These are phyloP conservation scores for Russula brevipes DNA, from an alignment of 768 basidiomycete species.

Conservation along the genomic window DNA sequence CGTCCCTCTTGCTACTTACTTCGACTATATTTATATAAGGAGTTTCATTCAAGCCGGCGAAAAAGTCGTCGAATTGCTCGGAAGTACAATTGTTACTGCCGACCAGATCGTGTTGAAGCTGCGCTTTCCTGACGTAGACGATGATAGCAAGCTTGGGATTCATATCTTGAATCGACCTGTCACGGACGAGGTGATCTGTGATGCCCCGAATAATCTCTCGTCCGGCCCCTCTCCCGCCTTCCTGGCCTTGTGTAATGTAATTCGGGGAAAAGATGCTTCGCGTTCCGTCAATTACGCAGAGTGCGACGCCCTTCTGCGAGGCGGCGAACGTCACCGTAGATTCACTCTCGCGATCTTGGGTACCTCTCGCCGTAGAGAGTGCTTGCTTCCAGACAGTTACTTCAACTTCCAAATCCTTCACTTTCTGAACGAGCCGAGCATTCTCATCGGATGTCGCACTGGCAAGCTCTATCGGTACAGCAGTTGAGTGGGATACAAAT, in stretches of 20 bases:
- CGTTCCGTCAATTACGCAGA: conserved; percentile 24
- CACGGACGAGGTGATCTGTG: not conserved
- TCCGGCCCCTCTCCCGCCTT: conserved; percentile 19
- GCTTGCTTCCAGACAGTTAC: conserved; percentile 23
- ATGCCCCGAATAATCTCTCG: conserved; percentile 15
- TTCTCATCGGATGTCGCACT: conserved; percentile 19
- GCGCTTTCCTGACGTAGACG: conserved; percentile 15
- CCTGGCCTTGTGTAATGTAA: conserved; percentile 10
- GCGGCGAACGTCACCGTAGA: not conserved
- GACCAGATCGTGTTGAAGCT: conserved; percentile 16
- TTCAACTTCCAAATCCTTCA: conserved; percentile 23
- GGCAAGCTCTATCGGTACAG: conserved; percentile 14
- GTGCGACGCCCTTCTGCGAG: conserved; percentile 2
- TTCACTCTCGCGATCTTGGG: conserved; percentile 3
- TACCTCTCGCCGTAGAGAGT: conserved; percentile 3
- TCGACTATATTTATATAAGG: conserved; percentile 16
- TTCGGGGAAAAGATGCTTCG: conserved; percentile 13
- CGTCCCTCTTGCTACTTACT: conserved; percentile 16
- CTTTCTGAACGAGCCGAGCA: conserved; percentile 9
- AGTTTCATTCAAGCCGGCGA: conserved; percentile 16
- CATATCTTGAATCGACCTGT: conserved; percentile 3
- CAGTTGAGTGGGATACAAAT: conserved; percentile 2
- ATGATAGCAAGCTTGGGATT: conserved; percentile 5
- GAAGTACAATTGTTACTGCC: not conserved
- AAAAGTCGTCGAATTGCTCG: conserved; percentile 20